Evolutionary conservation across 257 asterid species (phyloP), one percentile per base, ranked within the genome.

Genomic region (Nicotiana benthamiana): DNA sequence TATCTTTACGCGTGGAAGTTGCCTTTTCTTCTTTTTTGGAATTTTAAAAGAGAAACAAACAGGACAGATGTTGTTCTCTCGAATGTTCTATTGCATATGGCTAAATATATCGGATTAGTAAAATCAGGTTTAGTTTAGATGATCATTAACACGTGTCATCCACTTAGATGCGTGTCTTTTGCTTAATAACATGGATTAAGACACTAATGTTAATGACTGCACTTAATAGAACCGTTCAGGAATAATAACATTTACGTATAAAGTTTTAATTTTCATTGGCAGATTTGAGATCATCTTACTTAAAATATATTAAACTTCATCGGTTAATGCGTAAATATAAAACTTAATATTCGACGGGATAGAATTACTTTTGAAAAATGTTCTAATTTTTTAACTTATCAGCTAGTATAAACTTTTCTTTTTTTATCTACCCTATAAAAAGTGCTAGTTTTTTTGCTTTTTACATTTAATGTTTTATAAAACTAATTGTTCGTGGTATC

Each of bases 131-230:
- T 52, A 13, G 82, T 66, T 60, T 53, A 52, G 26, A 24, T 11
- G 77, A 54, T 75, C 81, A 81, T 80, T 85, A 63, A 70, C 84
- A 83, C 82, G 86, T 81, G 81, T 66, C 65, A 40, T 53, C 83
- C 84, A 85, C 80, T 85, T 48, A 60, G 53, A 65, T 32, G 59
- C 77, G 28, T 74, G 79, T 61, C 82, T 75, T 62, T 12, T 24
- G 76, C 72, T 67, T 82, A 80, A 36, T 66, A 46, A 59, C 77
- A 30, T 56, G 6, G 85, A 80, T 86, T 83, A 78, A 80, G 85
- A 83, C 85, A 77, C 34, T 79, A 68, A 46, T 48, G 75, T 64
- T 30, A 16, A 16, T 6, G 43, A 36, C 43, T 36, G 43, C 43
- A 36, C 43, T 36, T 6, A 6, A 36, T 36, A 36, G 43, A 36